phyloP scores from a whole-genome alignment of 805 yeast genomes.

The Pichia exigua region DNA sequence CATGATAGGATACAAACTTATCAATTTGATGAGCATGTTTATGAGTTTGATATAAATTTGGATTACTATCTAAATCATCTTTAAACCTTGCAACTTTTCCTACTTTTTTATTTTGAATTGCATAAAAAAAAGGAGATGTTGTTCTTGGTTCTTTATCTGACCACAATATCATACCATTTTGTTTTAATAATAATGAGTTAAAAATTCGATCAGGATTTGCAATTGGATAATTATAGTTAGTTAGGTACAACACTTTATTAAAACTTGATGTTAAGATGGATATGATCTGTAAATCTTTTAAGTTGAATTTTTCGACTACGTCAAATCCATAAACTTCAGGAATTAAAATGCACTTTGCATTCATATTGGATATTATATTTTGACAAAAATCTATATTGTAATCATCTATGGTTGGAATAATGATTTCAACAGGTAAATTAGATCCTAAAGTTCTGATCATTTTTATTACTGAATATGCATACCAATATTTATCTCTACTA shows the following conservation, averaged over 20 bases:
- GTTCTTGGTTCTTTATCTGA: conserved; percentile 70
- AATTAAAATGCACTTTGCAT: not conserved
- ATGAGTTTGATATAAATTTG: conserved; percentile 13
- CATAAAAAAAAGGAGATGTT: conserved; percentile 50
- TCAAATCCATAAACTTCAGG: not conserved
- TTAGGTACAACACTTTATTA: conserved; percentile 39
- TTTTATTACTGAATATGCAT: conserved; percentile 30
- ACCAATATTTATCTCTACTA: not conserved
- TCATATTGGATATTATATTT: conserved; percentile 40
- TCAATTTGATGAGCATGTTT: conserved; percentile 16
- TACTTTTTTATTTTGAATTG: conserved; percentile 40
- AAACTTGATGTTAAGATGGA: conserved; percentile 39
- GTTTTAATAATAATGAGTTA: conserved; percentile 34
- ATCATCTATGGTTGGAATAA: conserved; percentile 62
- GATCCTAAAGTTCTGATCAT: conserved; percentile 58
- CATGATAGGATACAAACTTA: conserved; percentile 41
- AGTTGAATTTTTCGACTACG: not conserved
- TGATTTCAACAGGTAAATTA: conserved; percentile 68
- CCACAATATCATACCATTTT: conserved; percentile 52
- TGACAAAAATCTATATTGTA: conserved; percentile 63
- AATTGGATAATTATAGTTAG: conserved; percentile 39
- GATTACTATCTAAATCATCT: conserved; percentile 18
- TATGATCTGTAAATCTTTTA: not conserved
- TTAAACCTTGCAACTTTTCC: conserved; percentile 31
- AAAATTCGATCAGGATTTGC: conserved; percentile 45